Conservation (phyloP, 2,329 filamentous ascomycete genomes). For the Celoporthe dispersa region DNA sequence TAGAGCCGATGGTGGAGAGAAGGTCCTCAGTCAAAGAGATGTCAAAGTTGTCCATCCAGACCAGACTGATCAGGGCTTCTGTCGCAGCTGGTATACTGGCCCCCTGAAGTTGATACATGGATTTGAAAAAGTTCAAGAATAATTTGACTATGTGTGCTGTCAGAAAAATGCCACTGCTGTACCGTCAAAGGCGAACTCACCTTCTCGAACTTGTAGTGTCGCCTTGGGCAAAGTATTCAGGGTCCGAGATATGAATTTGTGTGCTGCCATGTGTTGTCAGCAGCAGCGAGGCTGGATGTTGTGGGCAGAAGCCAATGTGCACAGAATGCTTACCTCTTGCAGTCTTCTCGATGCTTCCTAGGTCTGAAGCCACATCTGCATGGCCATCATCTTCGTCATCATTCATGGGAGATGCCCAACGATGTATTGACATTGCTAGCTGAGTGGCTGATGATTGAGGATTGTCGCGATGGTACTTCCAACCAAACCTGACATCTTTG, state of each 20-base stretch:
- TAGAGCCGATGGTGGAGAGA: slow-evolving; percentile 17
- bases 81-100: slow-evolving; percentile 24
- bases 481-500: slow-evolving; percentile 11
- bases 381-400: slow-evolving; percentile 7
- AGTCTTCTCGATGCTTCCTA: slow-evolving; percentile 16
- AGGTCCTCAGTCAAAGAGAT: slow-evolving; percentile 21
- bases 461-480: slow-evolving; percentile 11
- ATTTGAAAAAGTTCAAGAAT: slow-evolving; percentile 19
- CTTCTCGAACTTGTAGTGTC: slow-evolving; percentile 1
- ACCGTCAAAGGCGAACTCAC: neutral
- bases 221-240: slow-evolving; percentile 52
- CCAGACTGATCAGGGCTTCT: slow-evolving; percentile 25
- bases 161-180: neutral
- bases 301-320: neutral
- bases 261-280: slow-evolving; percentile 42
- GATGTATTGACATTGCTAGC: slow-evolving; percentile 19
- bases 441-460: slow-evolving; percentile 11
- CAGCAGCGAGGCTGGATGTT: neutral
- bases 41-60: slow-evolving; percentile 22
- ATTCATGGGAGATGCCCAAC: slow-evolving; percentile 12
- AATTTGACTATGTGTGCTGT: slow-evolving; percentile 18
- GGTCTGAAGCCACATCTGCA: neutral
- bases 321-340: slow-evolving; percentile 6
- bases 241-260: slow-evolving; percentile 61
- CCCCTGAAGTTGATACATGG: slow-evolving; percentile 27